Base-by-base conservation (phyloP, 176 grass and related monocot species). In the Stipa capillata region DNA sequence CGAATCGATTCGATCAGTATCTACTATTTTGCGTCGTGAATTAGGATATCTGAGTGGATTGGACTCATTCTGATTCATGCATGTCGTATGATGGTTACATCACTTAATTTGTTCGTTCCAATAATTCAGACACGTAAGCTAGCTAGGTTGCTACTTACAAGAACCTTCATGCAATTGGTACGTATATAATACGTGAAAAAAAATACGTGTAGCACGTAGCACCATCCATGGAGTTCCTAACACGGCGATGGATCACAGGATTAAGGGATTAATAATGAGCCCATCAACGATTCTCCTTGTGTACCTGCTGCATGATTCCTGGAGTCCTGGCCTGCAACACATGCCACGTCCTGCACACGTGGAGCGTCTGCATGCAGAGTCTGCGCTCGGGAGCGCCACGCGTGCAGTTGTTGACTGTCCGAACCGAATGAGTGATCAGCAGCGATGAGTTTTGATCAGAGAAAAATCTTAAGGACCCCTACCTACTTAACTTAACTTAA, bases 341-440 rank as follows among this genome's bases (percentile, higher is more conserved):
- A n/a, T 3, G 71, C 61, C 83, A 78, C 73, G 73, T 78, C 51
- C 16, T 36, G 63, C n/a, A 20, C 50, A 51, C 82, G 53, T 40
- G 74, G 64, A 64, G 3, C n/a, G 14, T 18, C 28, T 37, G 59
- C 59, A 34, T 76, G 73, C 80, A 51, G 10, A 12, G 29, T 10
- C 53, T 12, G 10, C 0, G 62, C 62, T 23, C 13, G 2, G 20
- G 37, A 33, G 64, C n/a, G n/a, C 63, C 76, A 80, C 50, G 64
- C 49, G 37, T 31, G 63, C 0, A 17, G 1, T 69, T 2, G 24
- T 36, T 1, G 21, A 1, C 3, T 18, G 31, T 50, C 16, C 20
- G 23, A 20, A 17, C 36, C 7, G 63, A 41, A 66, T 42, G 63
- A 66, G 43, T 68, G 7, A 60, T 16, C 39, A 17, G 12, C 39